These are phyloP conservation scores for Plantago lanceolata DNA, from an alignment of 305 asterid genomes.

Conservation along the genomic window DNA sequence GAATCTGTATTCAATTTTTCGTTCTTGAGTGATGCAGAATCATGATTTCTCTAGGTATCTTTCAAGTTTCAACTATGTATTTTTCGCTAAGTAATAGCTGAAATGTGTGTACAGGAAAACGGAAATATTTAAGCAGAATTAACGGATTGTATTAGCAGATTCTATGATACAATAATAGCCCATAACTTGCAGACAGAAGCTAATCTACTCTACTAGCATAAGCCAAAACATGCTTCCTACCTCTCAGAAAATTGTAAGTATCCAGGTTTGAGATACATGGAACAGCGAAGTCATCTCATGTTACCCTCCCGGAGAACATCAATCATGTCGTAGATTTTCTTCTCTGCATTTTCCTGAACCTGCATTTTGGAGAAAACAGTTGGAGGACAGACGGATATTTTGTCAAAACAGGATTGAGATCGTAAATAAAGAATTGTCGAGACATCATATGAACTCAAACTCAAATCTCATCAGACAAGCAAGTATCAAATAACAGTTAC, in stretches of 20 bases:
- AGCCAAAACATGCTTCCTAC: constrained; percentile 19
- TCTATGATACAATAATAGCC: too few relatives aligned
- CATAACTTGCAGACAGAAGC: too few relatives aligned
- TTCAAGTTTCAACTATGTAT: too few relatives aligned
- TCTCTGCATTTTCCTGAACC: constrained; percentile 60
- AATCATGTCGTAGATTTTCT: constrained; percentile 74
- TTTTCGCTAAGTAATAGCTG: too few relatives aligned
- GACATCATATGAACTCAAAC: neutral
- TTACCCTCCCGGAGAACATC: constrained; percentile 90
- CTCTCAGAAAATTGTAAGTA: neutral
- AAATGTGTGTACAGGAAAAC: too few relatives aligned
- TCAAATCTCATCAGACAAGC: neutral
- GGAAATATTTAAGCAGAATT: too few relatives aligned
- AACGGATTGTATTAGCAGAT: too few relatives aligned
- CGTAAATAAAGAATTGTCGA: neutral
- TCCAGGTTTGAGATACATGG: too few relatives aligned
- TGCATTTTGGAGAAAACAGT: constrained; percentile 27
- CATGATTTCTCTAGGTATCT: too few relatives aligned
- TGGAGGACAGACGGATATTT: neutral
- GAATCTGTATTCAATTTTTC: too few relatives aligned
- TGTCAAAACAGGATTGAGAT: neutral
- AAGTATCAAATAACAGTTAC: constrained; percentile 32
- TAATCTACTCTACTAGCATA: neutral
- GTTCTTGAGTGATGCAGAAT: too few relatives aligned
- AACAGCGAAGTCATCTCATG: constrained; percentile 44